Percentiles rank a stretch among this genome's conserved stretches.
Evolutionary conservation across 768 basidiomycete genomes (phyloP).

Genomic region (Austroboletus eburneus): DNA sequence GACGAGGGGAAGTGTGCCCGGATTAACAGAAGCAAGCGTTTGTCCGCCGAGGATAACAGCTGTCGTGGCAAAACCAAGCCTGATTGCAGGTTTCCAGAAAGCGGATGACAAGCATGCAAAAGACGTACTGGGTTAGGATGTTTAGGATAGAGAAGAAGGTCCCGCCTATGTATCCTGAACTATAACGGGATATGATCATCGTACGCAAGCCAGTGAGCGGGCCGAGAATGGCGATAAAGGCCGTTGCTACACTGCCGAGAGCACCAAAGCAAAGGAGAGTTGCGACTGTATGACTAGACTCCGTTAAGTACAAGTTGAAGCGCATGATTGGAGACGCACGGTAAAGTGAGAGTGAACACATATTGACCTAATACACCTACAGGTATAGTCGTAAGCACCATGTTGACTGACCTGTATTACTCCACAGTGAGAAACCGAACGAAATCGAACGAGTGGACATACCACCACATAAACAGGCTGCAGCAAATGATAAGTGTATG

Average conservation of each 20-base stretch:
- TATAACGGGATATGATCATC: conserved; percentile 49
- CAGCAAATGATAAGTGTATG: not conserved
- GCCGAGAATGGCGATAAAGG: conserved; percentile 52
- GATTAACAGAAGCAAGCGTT: conserved; percentile 43
- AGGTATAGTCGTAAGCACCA: conserved; percentile 45
- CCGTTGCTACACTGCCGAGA: conserved; percentile 38
- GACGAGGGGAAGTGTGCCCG: conserved; percentile 41
- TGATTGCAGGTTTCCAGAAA: conserved; percentile 8
- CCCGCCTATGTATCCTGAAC: conserved; percentile 46
- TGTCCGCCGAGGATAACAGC: conserved; percentile 54
- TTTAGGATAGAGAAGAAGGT: conserved; percentile 50
- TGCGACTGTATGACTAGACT: conserved; percentile 39
- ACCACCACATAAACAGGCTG: conserved; percentile 47
- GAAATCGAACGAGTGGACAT: not conserved
- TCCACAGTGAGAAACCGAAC: conserved; percentile 1
- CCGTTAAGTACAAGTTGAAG: not conserved
- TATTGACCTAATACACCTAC: conserved; percentile 48
- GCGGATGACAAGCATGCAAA: not conserved
- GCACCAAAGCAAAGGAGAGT: conserved; percentile 44
- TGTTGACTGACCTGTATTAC: conserved; percentile 47
- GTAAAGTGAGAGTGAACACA: conserved; percentile 45
- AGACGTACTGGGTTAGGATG: conserved; percentile 43
- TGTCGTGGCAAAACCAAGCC: conserved; percentile 45
- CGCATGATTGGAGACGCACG: conserved; percentile 25
- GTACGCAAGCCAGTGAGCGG: conserved; percentile 51